Base-by-base conservation (phyloP, 495 filamentous ascomycete genomes). In the Aspergillus nanangensis region DNA sequence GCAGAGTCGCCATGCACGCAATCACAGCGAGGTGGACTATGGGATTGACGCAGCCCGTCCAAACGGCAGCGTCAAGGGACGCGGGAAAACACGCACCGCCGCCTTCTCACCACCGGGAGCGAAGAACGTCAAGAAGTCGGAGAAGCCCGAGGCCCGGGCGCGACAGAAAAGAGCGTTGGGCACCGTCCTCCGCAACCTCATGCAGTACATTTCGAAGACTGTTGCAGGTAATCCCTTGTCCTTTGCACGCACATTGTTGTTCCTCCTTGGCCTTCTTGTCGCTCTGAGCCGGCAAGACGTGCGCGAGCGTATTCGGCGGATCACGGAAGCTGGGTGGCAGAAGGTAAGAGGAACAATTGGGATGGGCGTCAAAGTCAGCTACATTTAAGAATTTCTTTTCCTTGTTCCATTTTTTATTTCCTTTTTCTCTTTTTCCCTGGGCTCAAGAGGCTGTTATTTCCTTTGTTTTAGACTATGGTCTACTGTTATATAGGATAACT, bases 301-400 rank as follows among this genome's bases (percentile, higher is more conserved):
- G 8, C 78, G 89, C 25, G 86, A 96, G 44, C 79, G 86, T 45
- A 59, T 96, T 21, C 71, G 79, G 47, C 75, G 80, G 47, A 71
- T 88, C 24, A 60, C 90, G 33, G 78, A 77, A 40, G 62, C 75
- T 22, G 80, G 81, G 18, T 96, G 90, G 93, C 77, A 81, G 23
- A 97, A 96, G 67, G 70, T 96, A 7, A 82, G 74, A 50, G 75
- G 80, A 27, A 98, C 93, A 0, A 83, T 92, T 13, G 91, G 92
- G 0, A 96, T 97, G 92, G 93, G 94, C 1, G 87, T 95, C 41
- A 97, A 96, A 70, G 90, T 98, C 56, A 94, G 84, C 66, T 98
- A 98, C 72, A 93, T 98, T 44, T 96, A 45, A 33, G 19, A 27
- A 18, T 47, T 13, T 44, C 19, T 27, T 31, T 51, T 23, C 13